Evolutionary conservation across 2,329 filamentous ascomycete species (phyloP), one percentile per base, ranked within the genome.

Genomic region (Nemania diffusa): DNA sequence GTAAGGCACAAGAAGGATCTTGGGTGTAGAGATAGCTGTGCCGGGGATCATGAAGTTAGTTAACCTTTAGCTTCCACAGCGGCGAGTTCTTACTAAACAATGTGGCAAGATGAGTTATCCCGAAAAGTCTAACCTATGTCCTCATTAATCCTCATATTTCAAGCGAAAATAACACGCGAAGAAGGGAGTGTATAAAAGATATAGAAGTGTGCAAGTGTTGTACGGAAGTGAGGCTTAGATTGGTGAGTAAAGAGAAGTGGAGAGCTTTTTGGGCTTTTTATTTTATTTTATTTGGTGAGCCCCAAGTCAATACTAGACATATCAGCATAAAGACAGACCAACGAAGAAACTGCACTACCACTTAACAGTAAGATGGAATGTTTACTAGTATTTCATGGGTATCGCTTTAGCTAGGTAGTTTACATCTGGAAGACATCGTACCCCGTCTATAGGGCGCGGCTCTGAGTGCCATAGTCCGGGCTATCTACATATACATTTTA

Each of bases 1-100:
- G 79, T 97, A 97, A 0, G 94, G 94, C 9, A 97, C 93, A 9
- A 98, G 86, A 20, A 97, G 85, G 51, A 92, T 83, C 57, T 83
- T 83, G 4, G 85, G 80, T 1, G 91, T 91, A 2, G 87, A 84
- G 34, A 97, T 81, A 20, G 90, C 93, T 97, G 4, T 26, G 20
- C 52, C 8, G 4, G 15, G 34, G 20, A 40, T 42, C 20, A 27
- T 2, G 3, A 4, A 13, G 42, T 57, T 22, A 63, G 29, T 32
- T 9, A 13, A 50, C 6, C 0, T 13, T 27, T 2, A 22, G 20
- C 27, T 32, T 9, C 9, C 29, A 32, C 29, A 32, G 29, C 29
- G 5, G 5, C 29, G 29, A 5, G 24, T 17, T 37, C 20, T 3
- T 15, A 17, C 11, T 20, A 22, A 17, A 46, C 15, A 5, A 42